These are phyloP conservation scores for Camellia japonica DNA, from an alignment of 148 eudicot species.

Conservation along the genomic window DNA sequence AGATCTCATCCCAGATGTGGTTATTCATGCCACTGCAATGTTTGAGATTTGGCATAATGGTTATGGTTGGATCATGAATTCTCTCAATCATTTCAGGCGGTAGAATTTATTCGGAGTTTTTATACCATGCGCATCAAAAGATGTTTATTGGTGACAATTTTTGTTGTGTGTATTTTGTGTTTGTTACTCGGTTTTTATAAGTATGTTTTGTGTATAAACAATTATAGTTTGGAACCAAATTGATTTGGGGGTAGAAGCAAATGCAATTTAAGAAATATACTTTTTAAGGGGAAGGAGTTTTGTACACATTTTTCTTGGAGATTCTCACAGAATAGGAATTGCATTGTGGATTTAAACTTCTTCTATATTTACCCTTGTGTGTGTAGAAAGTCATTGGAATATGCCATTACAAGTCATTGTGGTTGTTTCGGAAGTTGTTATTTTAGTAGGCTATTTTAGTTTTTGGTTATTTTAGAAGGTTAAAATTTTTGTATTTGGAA, in stretches of 20 bases:
- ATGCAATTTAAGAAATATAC: not conserved
- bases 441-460: no score
- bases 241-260: not conserved
- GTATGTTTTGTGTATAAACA: no score
- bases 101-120: not conserved
- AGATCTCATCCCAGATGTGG: not conserved
- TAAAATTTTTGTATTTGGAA: no score
- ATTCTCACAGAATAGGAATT: not conserved
- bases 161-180: no score
- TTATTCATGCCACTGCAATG: not conserved
- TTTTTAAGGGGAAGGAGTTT: not conserved
- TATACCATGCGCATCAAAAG: not conserved
- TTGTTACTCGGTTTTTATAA: no score
- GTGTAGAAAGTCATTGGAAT: no score
- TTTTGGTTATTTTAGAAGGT: no score
- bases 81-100: not conserved
- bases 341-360: not conserved
- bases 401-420: no score
- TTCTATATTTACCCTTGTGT: not conserved
- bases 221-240: no score
- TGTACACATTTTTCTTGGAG: not conserved
- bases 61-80: not conserved
- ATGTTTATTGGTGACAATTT: no score
- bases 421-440: no score
- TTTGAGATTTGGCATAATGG: not conserved